Evolutionary conservation across 139 green algal species (phyloP).

Genomic region (Chlamydomonas sp.): DNA sequence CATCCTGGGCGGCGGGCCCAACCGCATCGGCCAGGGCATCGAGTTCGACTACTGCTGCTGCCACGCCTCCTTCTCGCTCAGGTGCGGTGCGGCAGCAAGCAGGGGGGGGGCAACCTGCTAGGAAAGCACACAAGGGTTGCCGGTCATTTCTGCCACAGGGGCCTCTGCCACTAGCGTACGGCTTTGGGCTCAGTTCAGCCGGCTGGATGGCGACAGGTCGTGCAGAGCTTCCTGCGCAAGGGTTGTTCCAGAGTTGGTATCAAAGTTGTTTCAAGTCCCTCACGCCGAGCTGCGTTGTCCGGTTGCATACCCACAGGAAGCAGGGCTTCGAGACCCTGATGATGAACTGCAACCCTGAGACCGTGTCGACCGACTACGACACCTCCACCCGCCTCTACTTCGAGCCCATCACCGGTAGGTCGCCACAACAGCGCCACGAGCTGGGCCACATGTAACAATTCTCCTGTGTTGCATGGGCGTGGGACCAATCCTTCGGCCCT

Average conservation of each 20-base stretch:
- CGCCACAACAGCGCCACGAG: not conserved
- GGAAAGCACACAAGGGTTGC: not conserved
- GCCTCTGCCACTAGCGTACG: constrained; percentile 6
- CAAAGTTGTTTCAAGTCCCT: no score
- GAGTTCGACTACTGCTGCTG: constrained; percentile 99
- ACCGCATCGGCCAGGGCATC: constrained; percentile 99
- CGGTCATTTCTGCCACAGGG: constrained; percentile 5
- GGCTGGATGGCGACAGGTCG: no score
- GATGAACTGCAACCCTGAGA: constrained; percentile 99
- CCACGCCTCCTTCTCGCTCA: constrained; percentile 96
- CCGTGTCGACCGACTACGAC: constrained; percentile 99
- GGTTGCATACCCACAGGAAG: constrained; percentile 51
- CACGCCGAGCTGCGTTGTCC: not conserved
- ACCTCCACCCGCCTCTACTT: constrained; percentile 99
- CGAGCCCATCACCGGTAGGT: constrained; percentile 88
- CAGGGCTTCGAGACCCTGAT: constrained; percentile 99
- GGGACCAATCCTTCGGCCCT: no score
- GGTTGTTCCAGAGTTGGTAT: no score
- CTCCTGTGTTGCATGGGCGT: no score
- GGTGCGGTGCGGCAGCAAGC: constrained; percentile 30
- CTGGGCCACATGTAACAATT: not conserved
- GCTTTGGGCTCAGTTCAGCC: no score
- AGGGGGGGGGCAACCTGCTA: not conserved
- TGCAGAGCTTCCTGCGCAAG: no score
- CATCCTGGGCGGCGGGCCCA: constrained; percentile 98